A percentile compares a stretch with the other conserved stretches of the same genome.
Conservation (phyloP, 179 eudicot genomes). For the Beta lomatogona region DNA sequence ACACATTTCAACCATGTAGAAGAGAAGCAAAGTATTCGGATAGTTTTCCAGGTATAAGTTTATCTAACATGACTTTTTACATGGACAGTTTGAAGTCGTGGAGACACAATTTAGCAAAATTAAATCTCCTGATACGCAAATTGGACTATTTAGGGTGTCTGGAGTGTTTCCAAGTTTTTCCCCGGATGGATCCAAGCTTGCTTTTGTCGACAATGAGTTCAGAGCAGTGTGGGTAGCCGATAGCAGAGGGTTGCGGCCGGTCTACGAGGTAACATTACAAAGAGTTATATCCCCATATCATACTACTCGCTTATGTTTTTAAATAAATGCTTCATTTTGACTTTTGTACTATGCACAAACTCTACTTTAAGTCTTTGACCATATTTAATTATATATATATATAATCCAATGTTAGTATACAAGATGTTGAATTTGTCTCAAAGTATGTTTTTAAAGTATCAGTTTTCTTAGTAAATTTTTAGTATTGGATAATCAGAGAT, state of each 20-base stretch:
- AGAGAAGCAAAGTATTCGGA: neutral
- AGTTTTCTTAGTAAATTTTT: no score
- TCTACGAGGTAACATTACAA: neutral
- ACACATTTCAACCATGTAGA: no score
- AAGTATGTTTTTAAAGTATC: no score
- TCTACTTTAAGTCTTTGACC: no score
- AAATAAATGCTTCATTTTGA: no score
- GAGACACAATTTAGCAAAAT: slow-evolving; percentile 10
- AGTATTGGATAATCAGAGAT: no score
- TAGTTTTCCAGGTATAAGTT: neutral
- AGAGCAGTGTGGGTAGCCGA: slow-evolving; percentile 16
- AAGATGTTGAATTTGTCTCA: no score
- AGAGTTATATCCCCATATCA: no score
- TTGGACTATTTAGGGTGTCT: slow-evolving; percentile 10
- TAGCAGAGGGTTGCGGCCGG: neutral
- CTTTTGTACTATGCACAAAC: no score
- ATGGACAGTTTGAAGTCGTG: neutral
- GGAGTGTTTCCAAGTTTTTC: slow-evolving; percentile 22
- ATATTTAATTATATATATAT: no score
- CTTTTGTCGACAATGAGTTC: slow-evolving; percentile 27
- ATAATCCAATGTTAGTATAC: no score
- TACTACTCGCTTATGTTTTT: no score
- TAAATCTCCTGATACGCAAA: neutral
- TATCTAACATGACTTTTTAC: neutral
- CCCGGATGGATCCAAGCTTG: slow-evolving; percentile 16